These are phyloP conservation scores for Terfezia boudieri DNA, from an alignment of 495 filamentous ascomycete genomes.

Conservation along the genomic window DNA sequence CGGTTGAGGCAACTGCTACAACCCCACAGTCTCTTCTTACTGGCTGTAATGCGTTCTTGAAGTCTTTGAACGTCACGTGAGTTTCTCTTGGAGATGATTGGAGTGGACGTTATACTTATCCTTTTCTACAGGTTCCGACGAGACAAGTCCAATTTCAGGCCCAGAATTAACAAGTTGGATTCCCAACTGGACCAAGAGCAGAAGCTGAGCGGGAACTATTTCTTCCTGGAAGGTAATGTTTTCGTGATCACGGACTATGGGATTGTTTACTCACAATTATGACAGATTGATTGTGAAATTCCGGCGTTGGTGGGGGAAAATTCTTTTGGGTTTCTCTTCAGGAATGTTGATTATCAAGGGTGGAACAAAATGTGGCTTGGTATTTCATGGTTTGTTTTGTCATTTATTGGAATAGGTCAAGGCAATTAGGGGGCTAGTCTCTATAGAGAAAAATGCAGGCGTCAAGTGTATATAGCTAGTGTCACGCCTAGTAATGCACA, in stretches of 20 bases:
- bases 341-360: background rate
- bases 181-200: conserved; percentile 94
- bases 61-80: conserved; percentile 73
- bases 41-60: conserved; percentile 89
- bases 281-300: background rate
- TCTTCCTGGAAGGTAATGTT: conserved; percentile 75
- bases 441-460: no score
- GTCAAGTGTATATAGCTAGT: no score
- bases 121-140: conserved; percentile 43
- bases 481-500: no score
- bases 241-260: background rate
- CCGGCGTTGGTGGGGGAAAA: background rate
- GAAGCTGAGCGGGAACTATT: conserved; percentile 83
- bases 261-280: background rate
- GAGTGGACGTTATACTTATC: background rate
- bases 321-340: background rate
- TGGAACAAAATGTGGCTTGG: no score
- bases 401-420: no score
- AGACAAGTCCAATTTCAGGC: conserved; percentile 84
- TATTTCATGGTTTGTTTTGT: no score
- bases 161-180: conserved; percentile 93
- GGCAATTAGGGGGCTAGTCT: no score
- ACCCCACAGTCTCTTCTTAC: conserved; percentile 76
- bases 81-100: background rate
- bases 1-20: conserved; percentile 69